Base-by-base conservation (phyloP, 2,329 filamentous ascomycete genomes). In the Hypocrella siamensis region DNA sequence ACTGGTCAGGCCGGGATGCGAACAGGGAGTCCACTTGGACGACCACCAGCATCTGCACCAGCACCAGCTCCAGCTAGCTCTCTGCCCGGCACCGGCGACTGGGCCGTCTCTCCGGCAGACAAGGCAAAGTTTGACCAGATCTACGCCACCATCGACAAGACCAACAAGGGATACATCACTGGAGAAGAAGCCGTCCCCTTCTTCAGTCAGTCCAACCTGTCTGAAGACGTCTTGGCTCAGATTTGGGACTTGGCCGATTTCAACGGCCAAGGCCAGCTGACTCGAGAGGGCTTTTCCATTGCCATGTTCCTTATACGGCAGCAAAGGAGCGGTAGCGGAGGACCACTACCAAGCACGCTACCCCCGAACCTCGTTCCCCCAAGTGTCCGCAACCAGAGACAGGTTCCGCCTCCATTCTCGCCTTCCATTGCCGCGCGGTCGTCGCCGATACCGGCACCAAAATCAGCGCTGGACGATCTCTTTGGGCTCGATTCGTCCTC, bases 241-340 rank as follows among this genome's bases (percentile, higher is more conserved):
- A 93, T 98, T 40, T 98, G 90, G 90, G 90, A 98, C 52, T 70
- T 98, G 19, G 79, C 90, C 11, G 90, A 98, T 55, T 84, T 94
- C 54, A 84, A 83, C 47, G 90, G 84, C 6, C 80, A 86, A 43
- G 90, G 90, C 9, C 77, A 79, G 35, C 62, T 98, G 35, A 85
- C 70, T 29, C 75, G 73, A 44, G 90, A 98, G 42, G 86, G 93
- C 45, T 98, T 98, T 49, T 85, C 90, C 0, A 85, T 98, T 29
- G 88, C 90, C 32, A 94, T 98, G 86, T 92, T 92, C 50, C 65
- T 98, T 31, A 94, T 98, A 45, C 74, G 86, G 38, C 82, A 93
- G 51, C 86, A 94, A 52, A 71, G 86, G 33, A 79, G 70, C 40
- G 79, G 76, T 39, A 73, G 74, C 35, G 51, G 60, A 19, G 58